A percentile compares a stretch with the other conserved stretches of the same genome.
phyloP scores from a whole-genome alignment of 192 early-diverging fungal genomes.

The Coemansia sp. region DNA sequence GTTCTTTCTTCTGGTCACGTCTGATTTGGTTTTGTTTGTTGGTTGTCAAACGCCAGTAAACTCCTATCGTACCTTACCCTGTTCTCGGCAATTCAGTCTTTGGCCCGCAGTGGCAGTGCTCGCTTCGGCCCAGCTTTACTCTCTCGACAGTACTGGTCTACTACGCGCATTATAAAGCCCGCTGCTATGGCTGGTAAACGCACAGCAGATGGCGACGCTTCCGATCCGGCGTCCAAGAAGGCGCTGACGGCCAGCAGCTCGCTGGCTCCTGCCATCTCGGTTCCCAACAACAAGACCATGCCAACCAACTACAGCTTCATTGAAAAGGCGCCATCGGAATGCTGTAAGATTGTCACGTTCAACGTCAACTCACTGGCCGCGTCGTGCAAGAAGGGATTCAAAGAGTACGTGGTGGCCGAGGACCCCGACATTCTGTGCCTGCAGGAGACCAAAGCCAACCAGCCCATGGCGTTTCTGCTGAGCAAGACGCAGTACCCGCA shows the following conservation, averaged over 20 bases:
- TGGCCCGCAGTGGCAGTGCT: neutral
- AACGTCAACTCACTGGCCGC: conserved; percentile 78
- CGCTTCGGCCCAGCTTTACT: neutral
- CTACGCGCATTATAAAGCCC: conserved; percentile 3
- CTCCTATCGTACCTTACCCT: neutral
- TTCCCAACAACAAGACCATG: conserved; percentile 65
- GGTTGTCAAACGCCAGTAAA: neutral
- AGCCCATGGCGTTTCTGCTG: conserved; percentile 60
- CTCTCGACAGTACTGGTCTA: neutral
- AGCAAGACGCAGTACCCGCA: conserved; percentile 65
- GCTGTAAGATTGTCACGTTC: conserved; percentile 69
- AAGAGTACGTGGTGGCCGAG: conserved; percentile 70
- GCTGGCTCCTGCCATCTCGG: neutral
- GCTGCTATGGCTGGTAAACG: conserved; percentile 31
- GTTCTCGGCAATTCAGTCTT: neutral
- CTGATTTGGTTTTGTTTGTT: neutral
- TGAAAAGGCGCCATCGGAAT: conserved; percentile 51
- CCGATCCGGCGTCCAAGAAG: conserved; percentile 16
- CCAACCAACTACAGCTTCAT: conserved; percentile 61
- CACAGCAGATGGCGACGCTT: conserved; percentile 7
- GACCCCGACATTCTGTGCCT: conserved; percentile 79
- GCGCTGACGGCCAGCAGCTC: neutral
- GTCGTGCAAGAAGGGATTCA: conserved; percentile 77
- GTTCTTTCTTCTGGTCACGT: neutral
- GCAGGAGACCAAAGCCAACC: conserved; percentile 84